Base-by-base conservation (phyloP, 352 stramenopile genomes). In the Vaucheria bursata region DNA sequence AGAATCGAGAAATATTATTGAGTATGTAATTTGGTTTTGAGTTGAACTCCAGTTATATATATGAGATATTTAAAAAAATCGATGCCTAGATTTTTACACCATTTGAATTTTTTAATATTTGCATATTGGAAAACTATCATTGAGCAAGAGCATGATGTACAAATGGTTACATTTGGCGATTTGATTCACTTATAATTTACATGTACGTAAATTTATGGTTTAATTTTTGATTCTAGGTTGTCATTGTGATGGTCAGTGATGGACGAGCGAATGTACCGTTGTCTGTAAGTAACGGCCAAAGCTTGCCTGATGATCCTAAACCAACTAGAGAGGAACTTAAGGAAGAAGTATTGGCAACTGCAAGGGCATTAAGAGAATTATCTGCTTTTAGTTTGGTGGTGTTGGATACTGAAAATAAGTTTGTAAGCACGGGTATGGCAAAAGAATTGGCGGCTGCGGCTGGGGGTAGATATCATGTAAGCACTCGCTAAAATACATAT, bases 391-490 rank as follows among this genome's bases (percentile, higher is more conserved):
- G 91, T 75, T 68, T 93, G 12, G 85, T 93, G 7, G 89, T 89
- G 68, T 88, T 93, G 59, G 88, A 93, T 79, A 92, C 88, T 4
- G 89, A 93, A 72, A 92, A 91, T 81, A 92, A 92, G 75, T 93
- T 93, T 76, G 90, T 92, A 73, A 89, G 84, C 67, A 93, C 89
- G 40, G 89, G 89, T 77, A 69, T 93, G 40, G 88, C 89, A 1
- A 93, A 93, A 78, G 89, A 93, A 25, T 92, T 93, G 84, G 87
- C 88, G 6, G 77, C 90, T 75, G 89, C 87, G 8, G 89, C 88
- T 45, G 78, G 78, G 31, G 78, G 78, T 37, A 77, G 71, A 37
- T 83, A 83, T 71, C 78, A 83, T 59, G 65, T 72, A 40, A 72
- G 65, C 39, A 50, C 12, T 12, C 12, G 39, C 39, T 12, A 5